phyloP scores from a whole-genome alignment of 2,329 filamentous ascomycete genomes.

The Aurifilum marmelostoma region DNA sequence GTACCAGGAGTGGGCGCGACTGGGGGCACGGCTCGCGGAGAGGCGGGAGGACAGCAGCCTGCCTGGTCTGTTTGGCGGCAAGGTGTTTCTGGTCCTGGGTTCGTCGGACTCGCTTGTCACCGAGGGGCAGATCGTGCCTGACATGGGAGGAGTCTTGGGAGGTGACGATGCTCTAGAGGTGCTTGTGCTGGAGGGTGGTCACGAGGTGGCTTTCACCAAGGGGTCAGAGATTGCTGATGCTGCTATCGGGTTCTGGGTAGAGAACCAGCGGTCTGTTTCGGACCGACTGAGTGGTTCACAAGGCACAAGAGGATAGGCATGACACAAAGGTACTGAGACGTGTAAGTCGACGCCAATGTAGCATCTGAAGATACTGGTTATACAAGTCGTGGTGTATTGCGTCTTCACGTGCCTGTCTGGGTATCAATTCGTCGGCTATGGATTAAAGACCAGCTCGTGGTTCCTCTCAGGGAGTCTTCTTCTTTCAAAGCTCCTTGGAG shows the following conservation, averaged over 20 bases:
- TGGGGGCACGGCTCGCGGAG: constrained; percentile 54
- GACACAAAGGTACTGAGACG: not conserved
- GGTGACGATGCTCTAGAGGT: constrained; percentile 59
- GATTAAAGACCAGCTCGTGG: not conserved
- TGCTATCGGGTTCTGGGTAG: constrained; percentile 41
- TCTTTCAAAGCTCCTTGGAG: constrained; percentile 41
- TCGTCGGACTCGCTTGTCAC: constrained; percentile 68
- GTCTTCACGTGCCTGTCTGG: constrained; percentile 27
- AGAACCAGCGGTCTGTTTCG: not conserved
- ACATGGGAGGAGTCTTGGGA: constrained; percentile 60
- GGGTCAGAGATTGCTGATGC: constrained; percentile 59
- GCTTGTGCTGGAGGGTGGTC: constrained; percentile 63
- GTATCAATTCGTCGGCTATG: constrained; percentile 35
- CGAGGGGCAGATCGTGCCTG: constrained; percentile 65
- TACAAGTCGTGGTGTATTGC: not conserved
- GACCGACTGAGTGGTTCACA: too few species aligned
- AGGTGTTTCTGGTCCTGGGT: constrained; percentile 68
- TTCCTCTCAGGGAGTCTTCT: not conserved
- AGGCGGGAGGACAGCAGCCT: constrained; percentile 38
- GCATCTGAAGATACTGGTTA: not conserved
- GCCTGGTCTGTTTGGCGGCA: constrained; percentile 46
- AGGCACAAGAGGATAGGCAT: not conserved
- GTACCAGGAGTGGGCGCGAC: constrained; percentile 61
- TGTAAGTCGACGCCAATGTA: not conserved
- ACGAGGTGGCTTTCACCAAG: constrained; percentile 69